Conservation (phyloP, 2,329 filamentous ascomycete genomes). For the Pezizomycotina sp. region DNA sequence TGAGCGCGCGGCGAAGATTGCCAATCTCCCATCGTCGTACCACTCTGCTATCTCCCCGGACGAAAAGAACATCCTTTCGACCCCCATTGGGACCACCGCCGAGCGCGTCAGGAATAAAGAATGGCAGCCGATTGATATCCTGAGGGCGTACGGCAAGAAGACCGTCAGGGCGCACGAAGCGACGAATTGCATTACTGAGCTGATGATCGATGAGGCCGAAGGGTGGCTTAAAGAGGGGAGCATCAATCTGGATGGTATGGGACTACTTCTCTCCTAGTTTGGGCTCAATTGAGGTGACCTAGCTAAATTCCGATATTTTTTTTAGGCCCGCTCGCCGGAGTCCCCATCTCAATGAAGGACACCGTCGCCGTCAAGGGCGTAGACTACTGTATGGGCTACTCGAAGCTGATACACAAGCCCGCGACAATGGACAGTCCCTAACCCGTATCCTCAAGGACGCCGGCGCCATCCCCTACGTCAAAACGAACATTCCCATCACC, state of each 20-base stretch:
- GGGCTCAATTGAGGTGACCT: too few relatives aligned
- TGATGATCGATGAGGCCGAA: constrained; percentile 65
- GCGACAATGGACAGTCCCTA: constrained; percentile 51
- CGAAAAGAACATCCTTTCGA: constrained; percentile 52
- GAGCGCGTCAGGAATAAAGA: constrained; percentile 55
- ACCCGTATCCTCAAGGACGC: constrained; percentile 69
- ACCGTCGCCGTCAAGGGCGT: constrained; percentile 66
- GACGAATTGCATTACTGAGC: constrained; percentile 80
- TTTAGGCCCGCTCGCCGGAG: constrained; percentile 66
- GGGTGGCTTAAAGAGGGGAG: constrained; percentile 41
- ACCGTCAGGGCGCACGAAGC: constrained; percentile 66
- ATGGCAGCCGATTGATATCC: constrained; percentile 51
- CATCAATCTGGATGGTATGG: constrained; percentile 8
- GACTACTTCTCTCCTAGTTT: too few relatives aligned
- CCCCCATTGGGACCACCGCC: constrained; percentile 63
- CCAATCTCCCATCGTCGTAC: constrained; percentile 48
- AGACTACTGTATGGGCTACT: constrained; percentile 69
- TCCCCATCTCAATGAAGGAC: constrained; percentile 74
- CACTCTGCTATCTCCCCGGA: constrained; percentile 44
- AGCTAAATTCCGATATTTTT: too few relatives aligned
- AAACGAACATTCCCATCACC: constrained; percentile 78
- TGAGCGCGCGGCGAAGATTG: constrained; percentile 54
- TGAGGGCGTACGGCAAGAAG: constrained; percentile 76
- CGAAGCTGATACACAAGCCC: constrained; percentile 48
- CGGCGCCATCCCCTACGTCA: constrained; percentile 78